Conservation (phyloP, 2,329 filamentous ascomycete species). For the Ciborinia camelliae region DNA sequence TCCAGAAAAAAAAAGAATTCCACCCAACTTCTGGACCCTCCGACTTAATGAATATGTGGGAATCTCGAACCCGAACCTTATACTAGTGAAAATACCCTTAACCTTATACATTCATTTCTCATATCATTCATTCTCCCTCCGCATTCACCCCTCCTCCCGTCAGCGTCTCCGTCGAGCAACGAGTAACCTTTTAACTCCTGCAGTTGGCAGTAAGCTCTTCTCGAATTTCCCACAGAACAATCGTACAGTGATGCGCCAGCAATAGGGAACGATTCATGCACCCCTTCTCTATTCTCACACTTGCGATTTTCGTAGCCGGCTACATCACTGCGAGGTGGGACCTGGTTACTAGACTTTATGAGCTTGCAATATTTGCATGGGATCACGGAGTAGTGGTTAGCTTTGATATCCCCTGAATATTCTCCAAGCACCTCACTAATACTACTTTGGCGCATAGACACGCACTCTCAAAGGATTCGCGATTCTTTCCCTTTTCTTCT, state of each 20-base stretch:
- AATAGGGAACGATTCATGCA: slow-evolving; percentile 62
- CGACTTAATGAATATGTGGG: slow-evolving; percentile 8
- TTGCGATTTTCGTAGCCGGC: slow-evolving; percentile 98
- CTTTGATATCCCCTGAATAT: not conserved
- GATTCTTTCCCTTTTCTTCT: slow-evolving; percentile 78
- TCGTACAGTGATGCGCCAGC: slow-evolving; percentile 32
- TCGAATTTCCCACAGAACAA: not conserved
- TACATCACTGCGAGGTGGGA: slow-evolving; percentile 99
- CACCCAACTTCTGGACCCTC: slow-evolving; percentile 14
- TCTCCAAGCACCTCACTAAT: slow-evolving; percentile 20
- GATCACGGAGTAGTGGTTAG: slow-evolving; percentile 92
- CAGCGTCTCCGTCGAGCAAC: not conserved
- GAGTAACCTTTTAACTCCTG: too few relatives aligned
- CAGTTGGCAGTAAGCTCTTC: not conserved
- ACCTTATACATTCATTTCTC: not conserved
- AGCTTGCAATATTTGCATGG: slow-evolving; percentile 96
- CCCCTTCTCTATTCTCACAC: slow-evolving; percentile 92
- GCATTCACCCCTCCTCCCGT: not conserved
- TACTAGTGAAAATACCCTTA: not conserved
- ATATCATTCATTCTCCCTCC: not conserved
- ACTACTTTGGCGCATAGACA: slow-evolving; percentile 50
- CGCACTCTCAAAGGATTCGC: slow-evolving; percentile 83
- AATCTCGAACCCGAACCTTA: slow-evolving; percentile 1
- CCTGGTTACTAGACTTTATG: slow-evolving; percentile 92
- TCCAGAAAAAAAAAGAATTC: slow-evolving; percentile 15